Evolutionary conservation across 495 filamentous ascomycete species (phyloP).

Genomic region (Lindgomyces ingoldianus): DNA sequence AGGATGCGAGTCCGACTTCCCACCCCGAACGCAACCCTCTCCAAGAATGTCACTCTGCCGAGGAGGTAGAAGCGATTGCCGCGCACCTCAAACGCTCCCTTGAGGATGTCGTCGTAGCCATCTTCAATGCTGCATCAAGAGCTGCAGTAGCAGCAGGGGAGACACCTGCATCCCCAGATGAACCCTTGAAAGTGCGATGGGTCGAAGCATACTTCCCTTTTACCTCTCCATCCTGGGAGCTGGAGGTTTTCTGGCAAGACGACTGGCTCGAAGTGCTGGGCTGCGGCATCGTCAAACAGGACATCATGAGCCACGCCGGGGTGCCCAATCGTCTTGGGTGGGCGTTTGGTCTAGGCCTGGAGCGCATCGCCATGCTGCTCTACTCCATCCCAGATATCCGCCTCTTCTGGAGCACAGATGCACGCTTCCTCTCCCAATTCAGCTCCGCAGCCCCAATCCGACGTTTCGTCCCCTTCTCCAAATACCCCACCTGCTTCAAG

Average conservation of each 20-base stretch:
- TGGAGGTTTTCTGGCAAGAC: slow-evolving; percentile 92
- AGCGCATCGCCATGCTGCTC: slow-evolving; percentile 93
- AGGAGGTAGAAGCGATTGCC: slow-evolving; percentile 79
- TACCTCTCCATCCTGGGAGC: slow-evolving; percentile 90
- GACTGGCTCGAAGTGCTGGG: slow-evolving; percentile 95
- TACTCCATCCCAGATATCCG: slow-evolving; percentile 95
- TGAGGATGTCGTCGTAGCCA: slow-evolving; percentile 82
- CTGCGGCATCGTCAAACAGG: slow-evolving; percentile 86
- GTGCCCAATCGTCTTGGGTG: slow-evolving; percentile 78
- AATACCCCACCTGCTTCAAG: slow-evolving; percentile 80
- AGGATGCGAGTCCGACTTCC: slow-evolving; percentile 80
- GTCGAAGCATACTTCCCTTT: slow-evolving; percentile 97
- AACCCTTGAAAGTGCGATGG: slow-evolving; percentile 86
- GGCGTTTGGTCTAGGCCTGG: slow-evolving; percentile 93
- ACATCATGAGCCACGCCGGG: slow-evolving; percentile 72
- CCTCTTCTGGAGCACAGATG: slow-evolving; percentile 91
- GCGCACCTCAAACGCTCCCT: slow-evolving; percentile 87
- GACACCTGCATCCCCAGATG: slow-evolving; percentile 48
- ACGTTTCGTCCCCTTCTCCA: slow-evolving; percentile 83
- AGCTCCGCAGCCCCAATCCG: slow-evolving; percentile 51
- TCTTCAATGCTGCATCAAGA: slow-evolving; percentile 76
- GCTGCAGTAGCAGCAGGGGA: slow-evolving; percentile 63
- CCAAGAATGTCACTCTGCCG: slow-evolving; percentile 69
- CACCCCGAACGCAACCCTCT: slow-evolving; percentile 82
- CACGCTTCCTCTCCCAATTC: slow-evolving; percentile 83